Evolutionary conservation across 495 filamentous ascomycete species (phyloP).

Genomic region (Penicillium herquei): DNA sequence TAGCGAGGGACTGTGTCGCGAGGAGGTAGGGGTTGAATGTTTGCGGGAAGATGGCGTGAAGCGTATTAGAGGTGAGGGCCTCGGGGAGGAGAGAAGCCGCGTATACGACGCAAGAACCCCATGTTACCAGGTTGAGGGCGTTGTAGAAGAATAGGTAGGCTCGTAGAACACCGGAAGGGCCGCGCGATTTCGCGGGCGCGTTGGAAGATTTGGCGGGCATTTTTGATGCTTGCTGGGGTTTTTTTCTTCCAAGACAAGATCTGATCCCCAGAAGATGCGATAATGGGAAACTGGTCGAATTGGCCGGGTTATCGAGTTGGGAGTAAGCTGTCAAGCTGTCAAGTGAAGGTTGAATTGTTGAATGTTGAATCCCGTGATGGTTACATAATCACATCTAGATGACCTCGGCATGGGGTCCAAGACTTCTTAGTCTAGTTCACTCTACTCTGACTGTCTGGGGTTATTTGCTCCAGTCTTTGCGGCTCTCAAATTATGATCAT

Average conservation of each 20-base stretch:
- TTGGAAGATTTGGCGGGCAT: conserved; percentile 9
- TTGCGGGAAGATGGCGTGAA: conserved; percentile 50
- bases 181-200: conserved; percentile 9
- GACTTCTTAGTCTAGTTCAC: no score
- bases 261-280: not conserved
- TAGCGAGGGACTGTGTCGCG: conserved; percentile 77
- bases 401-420: no score
- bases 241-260: not conserved
- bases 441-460: not conserved
- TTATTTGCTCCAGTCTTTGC: not conserved
- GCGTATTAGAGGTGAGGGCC: conserved; percentile 29
- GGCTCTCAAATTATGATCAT: not conserved
- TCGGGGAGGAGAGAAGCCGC: conserved; percentile 44
- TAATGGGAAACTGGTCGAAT: no score
- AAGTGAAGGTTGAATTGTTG: conserved; percentile 8
- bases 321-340: no score
- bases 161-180: conserved; percentile 25
- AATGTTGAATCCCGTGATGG: conserved; percentile 10
- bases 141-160: conserved; percentile 84
- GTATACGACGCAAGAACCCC: conserved; percentile 68
- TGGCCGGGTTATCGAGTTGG: no score
- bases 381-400: conserved; percentile 28
- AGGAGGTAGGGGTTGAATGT: conserved; percentile 67
- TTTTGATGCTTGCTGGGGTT: not conserved
- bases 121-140: conserved; percentile 67